Base-by-base conservation (phyloP, 192 early-diverging fungal genomes). In the Entophlyctis luteolus region DNA sequence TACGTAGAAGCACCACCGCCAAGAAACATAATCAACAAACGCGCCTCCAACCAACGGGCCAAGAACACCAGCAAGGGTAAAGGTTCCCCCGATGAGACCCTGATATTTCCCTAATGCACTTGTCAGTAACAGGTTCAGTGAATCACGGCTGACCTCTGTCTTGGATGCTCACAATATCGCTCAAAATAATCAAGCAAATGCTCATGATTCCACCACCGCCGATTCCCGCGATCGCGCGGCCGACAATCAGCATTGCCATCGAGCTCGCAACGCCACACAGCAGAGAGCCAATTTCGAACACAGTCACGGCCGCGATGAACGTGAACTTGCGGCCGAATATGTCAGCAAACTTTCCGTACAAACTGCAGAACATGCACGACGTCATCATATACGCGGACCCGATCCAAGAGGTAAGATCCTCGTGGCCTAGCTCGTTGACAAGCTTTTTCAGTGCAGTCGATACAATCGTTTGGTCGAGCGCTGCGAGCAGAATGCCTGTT, bases 11-110 rank as follows among this genome's bases (percentile, higher is more conserved):
- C 59, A 68, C 71, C 73, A 72, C 3, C 75, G 42, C 75, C 79
- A 76, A 16, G 59, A 54, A 25, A 68, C 16, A 42, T 70, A 36
- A 39, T 95, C 37, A 16, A 45, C 48, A 87, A 95, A 87, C 6
- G 85, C 65, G 32, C 93, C 93, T 48, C 93, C 93, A 16, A 92
- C 49, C 4, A 91, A 72, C 0, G 93, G 90, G n/a, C 92, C 93
- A 4, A 91, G 50, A 2, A 91, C 84, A 8, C 86, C 83, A 6
- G 87, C 84, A 42, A 91, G 48, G 4, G 87, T 88, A 80, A 90
- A 88, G 0, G 86, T 87, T 52, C 81, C 87, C 27, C 90, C 88
- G n/a, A 91, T 84, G 32, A 91, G 60, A 14, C 87, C 83, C 68
- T 90, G 85, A 67, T 89, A 92, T 68, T 89, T 92, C 31, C 88